Conservation (phyloP, 2,329 filamentous ascomycete genomes). For the Fusarium stilboides region DNA sequence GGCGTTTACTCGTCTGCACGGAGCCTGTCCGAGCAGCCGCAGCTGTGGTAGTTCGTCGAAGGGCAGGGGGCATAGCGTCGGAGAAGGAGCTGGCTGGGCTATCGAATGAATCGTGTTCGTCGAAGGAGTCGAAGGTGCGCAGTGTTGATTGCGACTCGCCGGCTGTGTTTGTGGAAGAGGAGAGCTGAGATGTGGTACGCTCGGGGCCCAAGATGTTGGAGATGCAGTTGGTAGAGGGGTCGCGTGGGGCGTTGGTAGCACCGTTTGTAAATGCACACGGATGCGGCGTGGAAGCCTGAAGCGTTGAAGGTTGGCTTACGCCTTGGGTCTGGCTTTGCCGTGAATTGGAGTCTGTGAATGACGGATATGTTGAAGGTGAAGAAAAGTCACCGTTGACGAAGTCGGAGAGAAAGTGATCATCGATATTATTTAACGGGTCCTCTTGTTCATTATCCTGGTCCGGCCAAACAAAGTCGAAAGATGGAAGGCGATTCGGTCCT, state of each 20-base stretch:
- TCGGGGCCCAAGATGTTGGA: conserved; percentile 34
- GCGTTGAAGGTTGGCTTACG: conserved; percentile 28
- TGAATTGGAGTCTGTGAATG: conserved; percentile 44
- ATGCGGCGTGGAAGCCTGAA: conserved; percentile 43
- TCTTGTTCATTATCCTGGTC: conserved; percentile 14
- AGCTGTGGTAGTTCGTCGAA: conserved; percentile 38
- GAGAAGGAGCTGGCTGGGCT: conserved; percentile 51
- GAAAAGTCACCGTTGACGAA: conserved; percentile 53
- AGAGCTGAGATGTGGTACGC: conserved; percentile 44
- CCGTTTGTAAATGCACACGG: conserved; percentile 30
- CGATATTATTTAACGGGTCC: conserved; percentile 22
- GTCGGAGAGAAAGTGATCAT: conserved; percentile 48
- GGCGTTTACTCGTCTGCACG: conserved; percentile 48
- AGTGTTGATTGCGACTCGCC: conserved; percentile 49
- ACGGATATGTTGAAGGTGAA: conserved; percentile 56
- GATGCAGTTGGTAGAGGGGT: conserved; percentile 43
- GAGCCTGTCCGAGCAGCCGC: conserved; percentile 28
- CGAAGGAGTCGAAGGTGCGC: conserved; percentile 50
- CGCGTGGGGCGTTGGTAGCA: conserved; percentile 40
- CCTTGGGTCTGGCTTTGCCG: conserved; percentile 29
- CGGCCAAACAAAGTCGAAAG: conserved; percentile 2
- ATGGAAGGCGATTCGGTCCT: conserved; percentile 9
- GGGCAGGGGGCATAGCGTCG: conserved; percentile 50
- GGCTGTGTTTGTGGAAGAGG: conserved; percentile 41
- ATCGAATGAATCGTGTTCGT: conserved; percentile 48